Conservation (phyloP, 495 filamentous ascomycete genomes). For the Tetracladium marchalianum region DNA sequence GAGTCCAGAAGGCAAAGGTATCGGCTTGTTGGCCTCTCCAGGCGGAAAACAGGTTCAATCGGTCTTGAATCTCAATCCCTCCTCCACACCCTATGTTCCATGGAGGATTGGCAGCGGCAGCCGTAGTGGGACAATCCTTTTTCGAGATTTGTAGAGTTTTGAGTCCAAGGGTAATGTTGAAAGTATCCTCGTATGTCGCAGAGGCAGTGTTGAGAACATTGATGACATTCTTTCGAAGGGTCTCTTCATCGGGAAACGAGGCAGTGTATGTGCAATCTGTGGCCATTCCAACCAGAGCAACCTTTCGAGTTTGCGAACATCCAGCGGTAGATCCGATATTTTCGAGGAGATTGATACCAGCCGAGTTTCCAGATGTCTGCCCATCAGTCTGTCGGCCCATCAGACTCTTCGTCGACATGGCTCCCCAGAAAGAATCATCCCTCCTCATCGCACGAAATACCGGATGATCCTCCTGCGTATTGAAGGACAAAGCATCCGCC, state of each 20-base stretch:
- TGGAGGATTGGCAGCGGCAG: slow-evolving; percentile 43
- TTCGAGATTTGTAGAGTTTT: slow-evolving; percentile 69
- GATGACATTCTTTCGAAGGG: slow-evolving; percentile 62
- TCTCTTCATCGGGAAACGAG: slow-evolving; percentile 50
- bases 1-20: slow-evolving; percentile 80
- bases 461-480: slow-evolving; percentile 45
- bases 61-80: slow-evolving; percentile 53
- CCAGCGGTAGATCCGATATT: slow-evolving; percentile 70
- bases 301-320: slow-evolving; percentile 75
- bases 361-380: slow-evolving; percentile 52
- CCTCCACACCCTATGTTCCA: slow-evolving; percentile 68
- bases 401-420: slow-evolving; percentile 42
- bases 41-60: slow-evolving; percentile 73
- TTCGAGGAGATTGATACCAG: slow-evolving; percentile 66
- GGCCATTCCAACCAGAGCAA: slow-evolving; percentile 81
- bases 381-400: slow-evolving; percentile 47
- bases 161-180: slow-evolving; percentile 86
- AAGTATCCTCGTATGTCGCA: slow-evolving; percentile 70
- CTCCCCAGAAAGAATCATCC: slow-evolving; percentile 37
- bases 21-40: slow-evolving; percentile 69
- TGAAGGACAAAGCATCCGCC: slow-evolving; percentile 24
- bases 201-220: slow-evolving; percentile 79
- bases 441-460: slow-evolving; percentile 40
- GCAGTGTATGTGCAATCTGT: slow-evolving; percentile 79
- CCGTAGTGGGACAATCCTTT: slow-evolving; percentile 50